Evolutionary conservation across 202 grass and related monocot species (phyloP).

Genomic region (Dendrocalamus latiflorus): DNA sequence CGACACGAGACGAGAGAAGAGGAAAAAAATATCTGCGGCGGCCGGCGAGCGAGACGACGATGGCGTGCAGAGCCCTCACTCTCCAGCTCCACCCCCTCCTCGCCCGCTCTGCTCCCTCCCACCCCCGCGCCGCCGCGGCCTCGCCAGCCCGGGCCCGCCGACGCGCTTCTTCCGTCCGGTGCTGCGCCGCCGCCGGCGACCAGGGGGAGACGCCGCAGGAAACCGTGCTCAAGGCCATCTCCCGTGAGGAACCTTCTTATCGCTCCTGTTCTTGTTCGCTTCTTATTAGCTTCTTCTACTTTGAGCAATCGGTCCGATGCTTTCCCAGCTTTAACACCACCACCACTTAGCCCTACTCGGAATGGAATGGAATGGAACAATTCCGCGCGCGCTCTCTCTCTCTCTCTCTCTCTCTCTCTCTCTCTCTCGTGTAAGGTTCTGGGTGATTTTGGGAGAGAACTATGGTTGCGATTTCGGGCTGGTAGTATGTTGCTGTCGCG

Average conservation of each 20-base stretch:
- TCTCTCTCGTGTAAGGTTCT: not conserved
- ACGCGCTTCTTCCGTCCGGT: too few relatives aligned
- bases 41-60: not conserved
- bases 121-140: too few relatives aligned
- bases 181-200: too few relatives aligned
- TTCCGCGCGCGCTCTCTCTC: not conserved
- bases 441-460: too few relatives aligned
- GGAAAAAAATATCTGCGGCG: conserved; percentile 1
- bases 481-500: not conserved
- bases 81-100: too few relatives aligned
- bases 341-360: not conserved
- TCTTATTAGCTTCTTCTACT: not conserved
- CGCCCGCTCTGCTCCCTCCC: too few relatives aligned
- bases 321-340: not conserved
- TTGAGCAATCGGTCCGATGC: not conserved
- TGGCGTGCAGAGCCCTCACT: conserved; percentile 20
- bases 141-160: too few relatives aligned
- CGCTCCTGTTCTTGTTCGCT: not conserved
- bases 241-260: conserved; percentile 8
- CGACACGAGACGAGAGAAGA: too few relatives aligned
- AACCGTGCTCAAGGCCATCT: conserved; percentile 33
- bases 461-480: not conserved
- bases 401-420: too few relatives aligned
- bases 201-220: too few relatives aligned
- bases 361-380: not conserved